Conservation (phyloP, 805 yeast genomes). For the Metschnikowia reukaufii region DNA sequence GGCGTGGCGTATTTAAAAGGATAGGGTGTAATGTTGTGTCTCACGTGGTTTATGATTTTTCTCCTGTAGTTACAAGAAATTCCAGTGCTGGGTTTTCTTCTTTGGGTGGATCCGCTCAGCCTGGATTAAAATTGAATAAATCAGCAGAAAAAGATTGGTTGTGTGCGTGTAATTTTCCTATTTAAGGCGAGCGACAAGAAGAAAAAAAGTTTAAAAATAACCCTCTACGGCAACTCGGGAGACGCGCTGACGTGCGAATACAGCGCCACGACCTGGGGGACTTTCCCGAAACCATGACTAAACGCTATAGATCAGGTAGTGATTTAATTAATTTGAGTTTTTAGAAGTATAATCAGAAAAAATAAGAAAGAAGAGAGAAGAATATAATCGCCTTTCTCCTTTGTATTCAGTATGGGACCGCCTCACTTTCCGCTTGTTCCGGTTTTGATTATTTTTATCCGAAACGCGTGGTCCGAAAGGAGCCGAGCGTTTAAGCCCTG, state of each 20-base stretch:
- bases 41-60: background rate
- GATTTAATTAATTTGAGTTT: too few species aligned
- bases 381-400: too few species aligned
- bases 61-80: too few species aligned
- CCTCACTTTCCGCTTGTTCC: too few species aligned
- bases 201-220: background rate
- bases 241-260: background rate
- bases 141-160: background rate
- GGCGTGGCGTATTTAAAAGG: background rate
- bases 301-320: too few species aligned
- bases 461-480: background rate
- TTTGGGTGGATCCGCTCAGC: background rate
- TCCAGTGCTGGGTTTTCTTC: background rate
- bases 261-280: background rate
- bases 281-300: too few species aligned
- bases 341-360: too few species aligned
- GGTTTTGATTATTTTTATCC: background rate
- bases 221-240: background rate
- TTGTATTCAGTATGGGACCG: too few species aligned
- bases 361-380: too few species aligned
- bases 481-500: background rate
- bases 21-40: background rate
- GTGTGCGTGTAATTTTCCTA: background rate
- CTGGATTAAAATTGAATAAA: background rate
- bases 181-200: background rate